Conservation (phyloP, 148 eudicot genomes). For the Rhododendron vialii region DNA sequence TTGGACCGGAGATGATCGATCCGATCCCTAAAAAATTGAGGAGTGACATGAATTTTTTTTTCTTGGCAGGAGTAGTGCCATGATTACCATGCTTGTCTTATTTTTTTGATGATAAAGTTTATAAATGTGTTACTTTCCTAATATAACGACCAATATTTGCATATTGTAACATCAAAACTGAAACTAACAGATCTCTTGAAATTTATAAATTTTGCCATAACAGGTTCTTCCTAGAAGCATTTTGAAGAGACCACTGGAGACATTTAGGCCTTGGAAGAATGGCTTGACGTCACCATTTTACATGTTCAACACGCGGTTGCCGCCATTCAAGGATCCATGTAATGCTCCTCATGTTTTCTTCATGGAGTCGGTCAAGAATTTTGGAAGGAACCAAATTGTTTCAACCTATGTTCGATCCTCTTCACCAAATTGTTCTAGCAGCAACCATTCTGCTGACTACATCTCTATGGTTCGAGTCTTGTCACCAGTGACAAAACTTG, state of each 20-base stretch:
- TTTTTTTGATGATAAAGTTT: too few relatives aligned
- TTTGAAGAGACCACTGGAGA: slow-evolving; percentile 22
- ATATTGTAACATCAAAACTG: not conserved
- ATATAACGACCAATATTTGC: not conserved
- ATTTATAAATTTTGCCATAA: not conserved
- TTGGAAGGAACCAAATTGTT: not conserved
- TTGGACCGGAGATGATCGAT: too few relatives aligned
- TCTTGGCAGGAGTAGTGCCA: too few relatives aligned
- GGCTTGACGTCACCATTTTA: not conserved
- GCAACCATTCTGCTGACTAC: slow-evolving; percentile 15
- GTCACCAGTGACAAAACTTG: slow-evolving; percentile 14
- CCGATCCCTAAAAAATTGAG: too few relatives aligned
- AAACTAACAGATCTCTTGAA: not conserved
- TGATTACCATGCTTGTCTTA: too few relatives aligned
- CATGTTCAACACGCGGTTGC: slow-evolving; percentile 19
- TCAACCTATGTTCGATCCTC: slow-evolving; percentile 15
- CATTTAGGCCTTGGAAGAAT: slow-evolving; percentile 12
- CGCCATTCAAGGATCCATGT: slow-evolving; percentile 8
- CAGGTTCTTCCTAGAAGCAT: slow-evolving; percentile 19
- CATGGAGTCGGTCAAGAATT: not conserved
- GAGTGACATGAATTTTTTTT: too few relatives aligned
- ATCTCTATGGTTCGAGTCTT: slow-evolving; percentile 13
- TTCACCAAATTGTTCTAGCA: not conserved
- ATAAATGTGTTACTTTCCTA: too few relatives aligned
- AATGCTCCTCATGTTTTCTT: slow-evolving; percentile 25